Evolutionary conservation across 2,329 filamentous ascomycete species (phyloP), one percentile per base, ranked within the genome.

Genomic region (Verticillium nonalfalfae): DNA sequence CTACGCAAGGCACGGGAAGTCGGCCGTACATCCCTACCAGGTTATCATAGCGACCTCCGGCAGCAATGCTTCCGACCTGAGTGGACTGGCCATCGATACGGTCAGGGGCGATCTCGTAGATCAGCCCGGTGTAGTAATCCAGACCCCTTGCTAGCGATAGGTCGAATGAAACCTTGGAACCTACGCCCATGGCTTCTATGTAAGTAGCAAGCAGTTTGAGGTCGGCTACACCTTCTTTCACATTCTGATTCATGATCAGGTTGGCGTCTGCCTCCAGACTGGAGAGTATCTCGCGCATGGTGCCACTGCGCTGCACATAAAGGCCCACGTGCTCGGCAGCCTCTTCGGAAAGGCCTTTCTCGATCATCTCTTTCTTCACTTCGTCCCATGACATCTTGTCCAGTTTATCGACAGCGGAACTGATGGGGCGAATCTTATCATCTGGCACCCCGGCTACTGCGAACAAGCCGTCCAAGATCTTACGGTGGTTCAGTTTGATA

Each of bases 401-500:
- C 60, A 97, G 81, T 80, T 97, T 98, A 79, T 98, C 93, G 56
- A 97, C 93, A 1, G 93, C 93, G 31, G 90, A 95, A 40, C 90
- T 94, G 70, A 97, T 97, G 26, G 90, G 86, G 60, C 93, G 85
- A 66, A 96, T 90, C 80, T 95, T 93, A 61, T 96, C 89, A 61
- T 84, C 79, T 1, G 93, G 91, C n/a, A 97, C 93, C 66, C 93
- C 93, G 68, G 90, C 93, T 33, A 96, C 91, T 71, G 91, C 85
- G 76, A 97, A 97, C 66, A 97, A 84, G 61, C 93, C 93, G 69
- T 97, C 93, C 13, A 97, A 82, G 57, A 97, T 93, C 77, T 96
- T 93, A 67, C 93, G 85, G 84, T 97, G 92, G 79, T 97, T 97
- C 72, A 96, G 82, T 70, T 97, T 97, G 77, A 97, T 94, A 1